A percentile compares a stretch with the other conserved stretches of the same genome.
phyloP scores from a whole-genome alignment of 2,329 filamentous ascomycete species.

The Arthrobotrys conoides region DNA sequence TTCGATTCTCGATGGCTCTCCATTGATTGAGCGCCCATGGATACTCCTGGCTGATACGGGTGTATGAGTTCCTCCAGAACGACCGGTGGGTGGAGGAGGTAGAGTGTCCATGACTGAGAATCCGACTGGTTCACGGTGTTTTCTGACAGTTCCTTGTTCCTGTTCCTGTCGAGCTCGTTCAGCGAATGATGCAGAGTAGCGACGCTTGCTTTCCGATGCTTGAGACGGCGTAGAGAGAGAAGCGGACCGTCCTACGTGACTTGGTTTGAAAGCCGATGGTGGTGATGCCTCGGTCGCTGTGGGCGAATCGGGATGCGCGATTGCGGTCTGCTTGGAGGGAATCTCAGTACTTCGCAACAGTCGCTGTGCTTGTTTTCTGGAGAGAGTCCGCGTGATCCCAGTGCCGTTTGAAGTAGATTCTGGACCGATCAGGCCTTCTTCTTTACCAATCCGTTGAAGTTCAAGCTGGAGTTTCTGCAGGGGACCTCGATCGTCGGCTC shows the following conservation, averaged over 20 bases:
- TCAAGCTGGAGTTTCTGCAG: constrained; percentile 93
- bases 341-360: constrained; percentile 63
- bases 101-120: constrained; percentile 57
- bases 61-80: constrained; percentile 37
- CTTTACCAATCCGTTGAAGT: constrained; percentile 92
- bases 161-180: constrained; percentile 58
- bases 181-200: constrained; percentile 56
- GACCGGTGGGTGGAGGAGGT: constrained; percentile 37
- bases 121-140: constrained; percentile 50
- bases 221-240: constrained; percentile 47
- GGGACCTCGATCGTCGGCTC: constrained; percentile 87
- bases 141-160: constrained; percentile 50
- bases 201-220: constrained; percentile 46
- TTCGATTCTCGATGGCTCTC: constrained; percentile 36
- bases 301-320: constrained; percentile 44
- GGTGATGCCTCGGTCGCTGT: constrained; percentile 25
- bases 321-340: constrained; percentile 59
- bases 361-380: constrained; percentile 63
- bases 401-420: constrained; percentile 41
- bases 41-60: constrained; percentile 48
- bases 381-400: constrained; percentile 61
- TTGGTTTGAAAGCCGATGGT: constrained; percentile 40
- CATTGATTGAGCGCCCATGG: constrained; percentile 50
- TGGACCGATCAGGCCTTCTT: constrained; percentile 77
- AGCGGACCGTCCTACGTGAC: constrained; percentile 38